Base-by-base conservation (phyloP, 225 moss, liverwort and hornwort species). In the Pseudisothecium myosuroides region DNA sequence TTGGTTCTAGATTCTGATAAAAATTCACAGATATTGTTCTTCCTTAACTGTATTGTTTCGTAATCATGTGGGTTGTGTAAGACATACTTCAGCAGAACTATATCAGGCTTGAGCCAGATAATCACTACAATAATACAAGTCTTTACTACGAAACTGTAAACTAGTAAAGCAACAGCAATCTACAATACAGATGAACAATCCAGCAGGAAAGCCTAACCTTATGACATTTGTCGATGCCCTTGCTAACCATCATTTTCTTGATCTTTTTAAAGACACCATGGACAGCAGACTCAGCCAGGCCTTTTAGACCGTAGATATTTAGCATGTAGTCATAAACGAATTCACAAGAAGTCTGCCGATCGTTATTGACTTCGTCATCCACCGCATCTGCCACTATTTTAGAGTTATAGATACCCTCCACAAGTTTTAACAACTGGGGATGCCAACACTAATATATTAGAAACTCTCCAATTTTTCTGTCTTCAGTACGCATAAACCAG, bases 311-410 rank as follows among this genome's bases (percentile, higher is more conserved):
- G 90, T 98, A 98, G 26, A 92, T 92, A 72, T 98, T 97, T 73
- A 98, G 93, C 98, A 97, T 98, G 89, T 96, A 96, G 83, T 98
- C 98, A 72, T 97, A 98, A 65, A 98, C 96, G 83, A 98, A 98
- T 92, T 98, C 98, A 91, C 97, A 98, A 81, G 96, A 89, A 87
- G 95, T 93, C 82, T 98, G 98, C 50, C 98, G 91, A 52, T 98
- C 97, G 83, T 96, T 94, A 85, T 96, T 92, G 77, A 93, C 93
- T 37, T 93, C 96, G 82, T 98, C 98, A 87, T 98, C 98, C 60
- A 98, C 92, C 61, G 88, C 86, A 84, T 98, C 98, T 58, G 98
- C 98, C 69, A 96, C 92, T 91, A 98, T 93, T 90, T 98, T 98
- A 60, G 98, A 89, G 78, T 82, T 83, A 62, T 98, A 98, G 69